Evolutionary conservation across 2,329 filamentous ascomycete genomes (phyloP), one percentile per base, ranked within the genome.

Genomic region (Ophiostoma quercus): DNA sequence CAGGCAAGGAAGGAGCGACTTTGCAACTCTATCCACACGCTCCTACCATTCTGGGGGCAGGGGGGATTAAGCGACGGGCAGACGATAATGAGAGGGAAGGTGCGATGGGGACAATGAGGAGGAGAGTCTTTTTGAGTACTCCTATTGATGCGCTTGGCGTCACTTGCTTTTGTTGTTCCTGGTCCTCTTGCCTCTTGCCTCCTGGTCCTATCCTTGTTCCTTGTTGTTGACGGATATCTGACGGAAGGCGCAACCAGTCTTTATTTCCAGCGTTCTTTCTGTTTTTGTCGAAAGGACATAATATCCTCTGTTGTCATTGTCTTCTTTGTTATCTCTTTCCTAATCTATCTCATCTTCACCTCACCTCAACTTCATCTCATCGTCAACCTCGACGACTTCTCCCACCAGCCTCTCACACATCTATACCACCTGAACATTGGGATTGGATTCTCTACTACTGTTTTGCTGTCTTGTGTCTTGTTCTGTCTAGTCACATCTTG

Each of bases 1-100:
- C 69, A 67, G 69, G 39, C 65, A 66, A 70, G 67, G 69, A 54
- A 62, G 66, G 66, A 70, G 29, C 16, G 43, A 51, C 29, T 51
- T 22, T 54, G 25, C 57, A 62, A 39, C 66, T n/a, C 43, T 54
- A 32, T 32, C 29, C 25, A 37, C 43, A 67, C 4, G n/a, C 57
- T 62, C 57, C 25, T 32, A 25, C 57, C 57, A 9, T 19, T 9
- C 8, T n/a, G 57, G 65, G 65, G 65, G 65, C 37, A 32, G 60
- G 68, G 63, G 47, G n/a, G 43, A 5, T 5, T 34, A 47, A 47
- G 43, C 39, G 39, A 47, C 43, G 43, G 47, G 8, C n/a, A 25
- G n/a, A 29, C 3, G 22, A 57, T 25, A 25, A 57, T 57, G 39
- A 51, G 51, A 54, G 41, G 16, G 51, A 57, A 57, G 51, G 51